Evolutionary conservation across 176 grass and related monocot genomes (phyloP), one percentile per base, ranked within the genome.

Genomic region (Tillandsia leiboldiana): DNA sequence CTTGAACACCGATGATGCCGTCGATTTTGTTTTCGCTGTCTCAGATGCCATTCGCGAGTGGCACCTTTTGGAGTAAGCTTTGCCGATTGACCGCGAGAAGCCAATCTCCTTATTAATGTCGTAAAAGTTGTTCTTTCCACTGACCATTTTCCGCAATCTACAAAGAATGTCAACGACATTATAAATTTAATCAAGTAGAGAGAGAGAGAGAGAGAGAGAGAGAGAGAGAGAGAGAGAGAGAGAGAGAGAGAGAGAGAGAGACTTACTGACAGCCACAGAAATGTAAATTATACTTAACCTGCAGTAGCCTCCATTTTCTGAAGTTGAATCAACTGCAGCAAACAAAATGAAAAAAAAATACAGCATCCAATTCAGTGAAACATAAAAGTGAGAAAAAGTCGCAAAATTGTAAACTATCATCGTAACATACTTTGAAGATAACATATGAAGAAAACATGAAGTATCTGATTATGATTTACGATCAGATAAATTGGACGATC

Each of bases 1-100:
- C 65, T 75, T 74, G 50, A 79, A 75, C 10, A 61, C 73, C 47
- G 64, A 71, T 79, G 70, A 71, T 26, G 68, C 75, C 65, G 50
- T 78, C 9, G 68, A 65, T 69, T 85, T 92, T 70, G 65, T 61
- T 49, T 51, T 71, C 22, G 10, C 73, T 65, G 69, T 82, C 62
- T 78, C 12, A 85, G 82, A 91, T 91, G 86, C 84, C 77, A 85
- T 96, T 58, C 50, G 67, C 83, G 51, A 58, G 61, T 54, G 72
- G 50, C 69, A 84, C 48, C 13, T 71, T 61, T 75, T 74, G 11
- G 54, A 80, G 76, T 53, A 49, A 15, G 51, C 73, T 77, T 9
- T 74, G 12, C 66, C 73, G 8, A 52, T 75, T 65, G 77, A 89
- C 47, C 50, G 28, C 2, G 13, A 47, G 56, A 51, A 71, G 77